phyloP scores from a whole-genome alignment of 2,329 filamentous ascomycete species.

The Cercospora sp. region DNA sequence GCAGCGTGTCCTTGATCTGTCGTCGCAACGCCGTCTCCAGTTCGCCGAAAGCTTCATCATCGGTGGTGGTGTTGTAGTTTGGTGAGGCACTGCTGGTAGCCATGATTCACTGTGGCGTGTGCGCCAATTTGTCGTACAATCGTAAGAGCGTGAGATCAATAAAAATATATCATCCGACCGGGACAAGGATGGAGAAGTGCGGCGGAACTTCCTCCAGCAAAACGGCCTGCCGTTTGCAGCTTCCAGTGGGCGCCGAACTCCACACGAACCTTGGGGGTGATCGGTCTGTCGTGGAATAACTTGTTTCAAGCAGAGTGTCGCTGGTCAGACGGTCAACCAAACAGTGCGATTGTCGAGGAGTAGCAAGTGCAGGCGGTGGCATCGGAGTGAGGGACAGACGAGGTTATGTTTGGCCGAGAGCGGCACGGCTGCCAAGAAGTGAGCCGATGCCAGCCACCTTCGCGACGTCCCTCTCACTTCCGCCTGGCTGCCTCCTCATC shows the following conservation, averaged over 20 bases:
- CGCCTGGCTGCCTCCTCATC: not conserved
- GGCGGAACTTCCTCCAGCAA: not conserved
- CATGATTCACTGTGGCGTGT: not conserved
- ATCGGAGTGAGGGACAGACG: not conserved
- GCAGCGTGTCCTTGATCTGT: conserved; percentile 12
- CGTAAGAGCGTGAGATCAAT: not conserved
- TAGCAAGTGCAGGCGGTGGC: not conserved
- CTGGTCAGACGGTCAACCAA: not conserved
- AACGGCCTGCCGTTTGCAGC: not conserved
- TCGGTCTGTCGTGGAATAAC: not conserved
- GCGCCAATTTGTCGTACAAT: not conserved
- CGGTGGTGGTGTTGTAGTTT: conserved; percentile 2
- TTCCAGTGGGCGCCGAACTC: not conserved
- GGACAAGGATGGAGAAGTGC: not conserved
- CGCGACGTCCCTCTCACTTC: not conserved
- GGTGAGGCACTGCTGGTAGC: not conserved
- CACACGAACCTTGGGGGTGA: not conserved
- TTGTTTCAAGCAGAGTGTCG: not conserved
- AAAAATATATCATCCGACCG: not conserved
- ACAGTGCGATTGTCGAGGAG: not conserved
- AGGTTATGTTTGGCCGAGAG: not conserved
- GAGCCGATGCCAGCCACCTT: not conserved
- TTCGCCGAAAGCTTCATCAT: conserved; percentile 11
- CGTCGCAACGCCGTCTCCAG: conserved; percentile 10
- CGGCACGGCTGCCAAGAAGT: not conserved